Percentiles rank a stretch among this genome's conserved stretches.
These are phyloP conservation scores for Umbelopsis sp. DNA, from an alignment of 192 early-diverging fungal species.

Conservation along the genomic window DNA sequence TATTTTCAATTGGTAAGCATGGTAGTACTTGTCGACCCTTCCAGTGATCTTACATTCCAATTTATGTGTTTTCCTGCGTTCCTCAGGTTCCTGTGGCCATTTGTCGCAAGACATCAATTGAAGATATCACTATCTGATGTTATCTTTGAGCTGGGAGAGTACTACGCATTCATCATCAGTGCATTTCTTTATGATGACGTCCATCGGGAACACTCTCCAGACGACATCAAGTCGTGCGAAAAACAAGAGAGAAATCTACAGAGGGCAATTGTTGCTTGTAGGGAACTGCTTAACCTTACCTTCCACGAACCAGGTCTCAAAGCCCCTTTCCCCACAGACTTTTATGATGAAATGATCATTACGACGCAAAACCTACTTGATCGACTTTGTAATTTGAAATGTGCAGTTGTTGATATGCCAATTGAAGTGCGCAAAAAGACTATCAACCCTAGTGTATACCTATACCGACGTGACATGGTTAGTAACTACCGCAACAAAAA, in stretches of 20 bases:
- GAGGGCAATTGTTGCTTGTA: conserved; percentile 23
- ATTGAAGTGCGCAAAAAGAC: conserved; percentile 41
- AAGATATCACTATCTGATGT: conserved; percentile 53
- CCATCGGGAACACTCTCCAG: conserved; percentile 20
- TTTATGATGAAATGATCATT: conserved; percentile 64
- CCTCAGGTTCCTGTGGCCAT: conserved; percentile 64
- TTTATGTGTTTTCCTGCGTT: too few species aligned
- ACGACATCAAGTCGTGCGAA: conserved; percentile 23
- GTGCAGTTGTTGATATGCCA: conserved; percentile 44
- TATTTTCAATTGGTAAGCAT: conserved; percentile 45
- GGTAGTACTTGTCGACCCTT: not conserved
- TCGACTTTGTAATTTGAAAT: conserved; percentile 66
- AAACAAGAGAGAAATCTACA: conserved; percentile 34
- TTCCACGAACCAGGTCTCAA: conserved; percentile 73
- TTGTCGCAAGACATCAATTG: conserved; percentile 70
- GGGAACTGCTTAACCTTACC: conserved; percentile 58
- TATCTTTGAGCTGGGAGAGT: conserved; percentile 53
- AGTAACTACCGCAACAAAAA: not conserved
- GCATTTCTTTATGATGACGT: conserved; percentile 60
- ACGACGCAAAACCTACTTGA: conserved; percentile 71
- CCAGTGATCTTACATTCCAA: not conserved
- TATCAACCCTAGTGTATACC: conserved; percentile 35
- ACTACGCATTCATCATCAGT: conserved; percentile 68
- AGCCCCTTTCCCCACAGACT: conserved; percentile 66
- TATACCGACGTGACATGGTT: conserved; percentile 53